A percentile compares a stretch with the other conserved stretches of the same genome.
Conservation (phyloP, 257 asterid genomes). For the Fraxinus cuspidata region DNA sequence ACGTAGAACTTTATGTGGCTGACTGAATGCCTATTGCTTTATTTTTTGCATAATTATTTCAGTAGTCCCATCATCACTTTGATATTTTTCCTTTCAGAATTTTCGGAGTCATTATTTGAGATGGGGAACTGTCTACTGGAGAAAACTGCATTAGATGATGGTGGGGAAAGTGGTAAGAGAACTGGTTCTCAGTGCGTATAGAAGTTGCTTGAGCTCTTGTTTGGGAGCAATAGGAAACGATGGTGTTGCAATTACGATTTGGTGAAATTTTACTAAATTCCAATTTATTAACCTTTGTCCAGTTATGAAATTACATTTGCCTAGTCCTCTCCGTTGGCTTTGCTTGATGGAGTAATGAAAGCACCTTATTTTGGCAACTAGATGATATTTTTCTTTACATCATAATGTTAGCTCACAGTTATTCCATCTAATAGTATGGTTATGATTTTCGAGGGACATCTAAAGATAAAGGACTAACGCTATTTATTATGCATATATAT, state of each 20-base stretch:
- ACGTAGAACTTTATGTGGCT: not conserved
- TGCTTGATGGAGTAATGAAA: not conserved
- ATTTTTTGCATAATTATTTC: not conserved
- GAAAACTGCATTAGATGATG: constrained; percentile 64
- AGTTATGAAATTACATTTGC: not conserved
- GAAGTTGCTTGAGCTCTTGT: not conserved
- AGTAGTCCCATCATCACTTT: constrained; percentile 14
- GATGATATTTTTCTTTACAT: not conserved
- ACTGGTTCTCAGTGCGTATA: not conserved
- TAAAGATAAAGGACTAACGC: not conserved
- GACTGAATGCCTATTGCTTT: constrained; percentile 1
- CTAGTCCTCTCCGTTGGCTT: not conserved
- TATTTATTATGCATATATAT: not conserved
- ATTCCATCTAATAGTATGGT: not conserved
- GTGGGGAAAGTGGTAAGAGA: constrained; percentile 69
- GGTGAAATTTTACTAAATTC: not conserved
- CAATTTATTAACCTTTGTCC: not conserved
- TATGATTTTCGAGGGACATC: not conserved
- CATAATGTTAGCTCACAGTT: not conserved
- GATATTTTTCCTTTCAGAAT: constrained; percentile 57
- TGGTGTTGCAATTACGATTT: not conserved
- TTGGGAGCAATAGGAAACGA: not conserved
- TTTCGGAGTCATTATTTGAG: constrained; percentile 90
- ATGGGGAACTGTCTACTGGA: constrained; percentile 91
- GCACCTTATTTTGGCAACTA: not conserved